Conservation (phyloP, 164 flowering plant species). For the Houttuynia cordata region DNA sequence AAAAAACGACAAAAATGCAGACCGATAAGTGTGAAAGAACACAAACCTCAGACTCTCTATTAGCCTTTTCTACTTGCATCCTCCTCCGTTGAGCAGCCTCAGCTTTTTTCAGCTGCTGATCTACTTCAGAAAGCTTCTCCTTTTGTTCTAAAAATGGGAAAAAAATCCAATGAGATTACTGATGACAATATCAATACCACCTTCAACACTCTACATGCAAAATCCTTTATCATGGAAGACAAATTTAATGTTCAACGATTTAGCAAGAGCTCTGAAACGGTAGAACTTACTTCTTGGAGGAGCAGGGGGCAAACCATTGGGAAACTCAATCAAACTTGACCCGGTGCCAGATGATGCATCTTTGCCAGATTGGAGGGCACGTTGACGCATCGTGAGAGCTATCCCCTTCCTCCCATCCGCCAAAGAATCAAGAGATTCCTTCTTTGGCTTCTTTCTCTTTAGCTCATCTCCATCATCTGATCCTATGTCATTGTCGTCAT, state of each 20-base stretch:
- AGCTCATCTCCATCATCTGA: constrained; percentile 47
- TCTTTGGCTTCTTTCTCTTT: constrained; percentile 40
- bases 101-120: constrained; percentile 82
- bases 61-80: constrained; percentile 85
- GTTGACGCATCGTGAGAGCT: constrained; percentile 75
- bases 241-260: background rate
- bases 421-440: constrained; percentile 40
- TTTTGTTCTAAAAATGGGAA: constrained; percentile 64
- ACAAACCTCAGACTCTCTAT: constrained; percentile 74
- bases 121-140: constrained; percentile 84
- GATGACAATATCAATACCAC: too few relatives aligned
- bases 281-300: constrained; percentile 68
- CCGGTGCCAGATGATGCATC: constrained; percentile 39
- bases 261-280: background rate
- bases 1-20: background rate
- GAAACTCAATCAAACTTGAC: constrained; percentile 61
- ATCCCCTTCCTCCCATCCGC: constrained; percentile 59
- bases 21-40: background rate
- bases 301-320: constrained; percentile 84
- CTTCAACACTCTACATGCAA: background rate
- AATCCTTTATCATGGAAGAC: background rate
- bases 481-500: constrained; percentile 21
- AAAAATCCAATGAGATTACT: background rate
- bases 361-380: constrained; percentile 86
- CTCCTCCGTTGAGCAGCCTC: constrained; percentile 97